Percentiles rank a stretch among this genome's conserved stretches.
phyloP scores from a whole-genome alignment of 106 monocot species.

The Dendrobium chrysotoxum region DNA sequence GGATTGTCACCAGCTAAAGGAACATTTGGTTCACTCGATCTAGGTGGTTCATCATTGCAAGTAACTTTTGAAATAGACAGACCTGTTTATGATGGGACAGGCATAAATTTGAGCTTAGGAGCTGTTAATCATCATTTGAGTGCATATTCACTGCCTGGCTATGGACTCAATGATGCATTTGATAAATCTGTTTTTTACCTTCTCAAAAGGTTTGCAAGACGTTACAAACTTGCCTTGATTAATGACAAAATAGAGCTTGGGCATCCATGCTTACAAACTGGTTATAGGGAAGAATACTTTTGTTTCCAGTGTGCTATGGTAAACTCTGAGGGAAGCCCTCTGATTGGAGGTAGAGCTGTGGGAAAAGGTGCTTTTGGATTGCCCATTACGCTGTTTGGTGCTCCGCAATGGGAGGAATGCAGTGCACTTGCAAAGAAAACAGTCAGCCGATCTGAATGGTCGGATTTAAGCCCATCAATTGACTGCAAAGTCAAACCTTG shows the following conservation, averaged over 20 bases:
- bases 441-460: conserved; percentile 83
- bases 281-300: conserved; percentile 65
- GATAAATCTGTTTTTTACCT: conserved; percentile 77
- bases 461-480: conserved; percentile 40
- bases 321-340: conserved; percentile 49
- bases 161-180: conserved; percentile 97
- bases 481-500: conserved; percentile 81
- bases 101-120: conserved; percentile 70
- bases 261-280: conserved; percentile 86
- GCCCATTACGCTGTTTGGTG: conserved; percentile 52
- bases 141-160: conserved; percentile 92
- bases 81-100: conserved; percentile 40
- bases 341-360: conserved; percentile 17
- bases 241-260: conserved; percentile 49
- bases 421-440: conserved; percentile 70
- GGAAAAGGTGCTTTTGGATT: conserved; percentile 31
- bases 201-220: conserved; percentile 24
- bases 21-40: conserved; percentile 86
- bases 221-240: conserved; percentile 11
- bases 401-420: conserved; percentile 77
- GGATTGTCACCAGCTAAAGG: conserved; percentile 34
- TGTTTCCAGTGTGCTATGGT: conserved; percentile 67
- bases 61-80: conserved; percentile 84
- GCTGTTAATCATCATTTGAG: conserved; percentile 64
- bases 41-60: conserved; percentile 96